Evolutionary conservation across 176 grass and related monocot species (phyloP), one percentile per base, ranked within the genome.

Genomic region (Pontederia crassipes): DNA sequence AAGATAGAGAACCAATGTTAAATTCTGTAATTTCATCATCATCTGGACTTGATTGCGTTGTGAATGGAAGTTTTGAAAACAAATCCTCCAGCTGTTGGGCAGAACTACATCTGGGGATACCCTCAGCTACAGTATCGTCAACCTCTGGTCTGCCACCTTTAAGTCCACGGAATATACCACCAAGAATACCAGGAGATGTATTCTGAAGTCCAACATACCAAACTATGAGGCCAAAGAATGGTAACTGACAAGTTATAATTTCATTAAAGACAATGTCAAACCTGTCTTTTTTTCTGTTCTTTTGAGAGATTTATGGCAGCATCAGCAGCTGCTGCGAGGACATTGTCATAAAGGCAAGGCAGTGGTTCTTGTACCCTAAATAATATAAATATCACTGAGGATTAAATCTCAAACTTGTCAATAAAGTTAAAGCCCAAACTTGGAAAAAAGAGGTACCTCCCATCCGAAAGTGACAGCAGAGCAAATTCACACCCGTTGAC

Each of bases 271-370:
- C 12, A 67, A 72, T 54, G 12, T 26, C 8, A 48, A 10, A 96
- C 86, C 86, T 89, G 89, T 70, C 69, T 90, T 78, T 74, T 87
- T 81, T 89, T 96, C 78, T 80, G 75, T 70, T 80, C 74, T 61
- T 9, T 50, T 26, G 78, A 87, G 76, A 74, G 77, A 62, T 64
- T 82, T 72, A 82, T 80, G 56, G 83, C 86, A 66, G 83, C 91
- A 56, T 84, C 83, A 10, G 85, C 83, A 74, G 92, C 92, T 48
- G 87, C 80, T 78, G 92, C 92, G 71, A 90, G 78, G 74, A 90
- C 80, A 78, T 90, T 88, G 75, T 97, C 84, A 75, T 91, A 86
- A 85, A 97, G 87, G 65, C 76, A 91, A 29, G 92, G 87, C 49
- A 84, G 68, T 62, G 87, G 83, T 76, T 91, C 92, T 67, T 81